phyloP scores from a whole-genome alignment of 257 asterid species.

The Solanum stenotomum region DNA sequence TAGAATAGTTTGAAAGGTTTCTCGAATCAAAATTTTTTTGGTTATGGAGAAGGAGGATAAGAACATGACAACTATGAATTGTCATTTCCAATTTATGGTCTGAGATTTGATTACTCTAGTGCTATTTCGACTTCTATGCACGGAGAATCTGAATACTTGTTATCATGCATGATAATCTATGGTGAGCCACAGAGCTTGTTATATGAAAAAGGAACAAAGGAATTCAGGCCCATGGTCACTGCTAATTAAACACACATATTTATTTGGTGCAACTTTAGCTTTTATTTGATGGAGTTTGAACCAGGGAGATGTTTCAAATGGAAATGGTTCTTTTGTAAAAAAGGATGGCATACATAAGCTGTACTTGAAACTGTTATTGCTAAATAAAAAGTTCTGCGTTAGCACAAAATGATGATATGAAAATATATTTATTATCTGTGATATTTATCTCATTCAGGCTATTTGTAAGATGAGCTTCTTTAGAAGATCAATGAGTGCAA shows the following conservation, averaged over 20 bases:
- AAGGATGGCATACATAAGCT: not conserved
- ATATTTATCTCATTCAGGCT: not conserved
- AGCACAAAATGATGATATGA: no score
- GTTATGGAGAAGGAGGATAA: not conserved
- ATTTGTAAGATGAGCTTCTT: not conserved
- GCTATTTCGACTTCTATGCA: not conserved
- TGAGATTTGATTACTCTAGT: not conserved
- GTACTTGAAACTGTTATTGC: not conserved
- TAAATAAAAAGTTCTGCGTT: no score
- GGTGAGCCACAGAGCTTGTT: not conserved
- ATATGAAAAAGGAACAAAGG: not conserved
- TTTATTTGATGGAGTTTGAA: not conserved
- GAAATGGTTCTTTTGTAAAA: not conserved
- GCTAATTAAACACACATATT: not conserved
- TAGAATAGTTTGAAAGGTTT: not conserved
- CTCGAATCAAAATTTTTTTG: not conserved
- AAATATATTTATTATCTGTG: not conserved
- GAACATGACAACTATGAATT: not conserved
- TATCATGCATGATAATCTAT: not conserved
- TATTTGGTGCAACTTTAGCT: not conserved
- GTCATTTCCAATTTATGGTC: not conserved
- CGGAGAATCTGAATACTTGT: not conserved
- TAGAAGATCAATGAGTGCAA: not conserved
- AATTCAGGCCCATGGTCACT: not conserved
- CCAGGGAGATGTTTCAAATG: not conserved